Percentiles rank a stretch among this genome's conserved stretches.
These are phyloP conservation scores for Aspergillus carlsbadensis DNA, from an alignment of 495 filamentous ascomycete species.

Conservation along the genomic window DNA sequence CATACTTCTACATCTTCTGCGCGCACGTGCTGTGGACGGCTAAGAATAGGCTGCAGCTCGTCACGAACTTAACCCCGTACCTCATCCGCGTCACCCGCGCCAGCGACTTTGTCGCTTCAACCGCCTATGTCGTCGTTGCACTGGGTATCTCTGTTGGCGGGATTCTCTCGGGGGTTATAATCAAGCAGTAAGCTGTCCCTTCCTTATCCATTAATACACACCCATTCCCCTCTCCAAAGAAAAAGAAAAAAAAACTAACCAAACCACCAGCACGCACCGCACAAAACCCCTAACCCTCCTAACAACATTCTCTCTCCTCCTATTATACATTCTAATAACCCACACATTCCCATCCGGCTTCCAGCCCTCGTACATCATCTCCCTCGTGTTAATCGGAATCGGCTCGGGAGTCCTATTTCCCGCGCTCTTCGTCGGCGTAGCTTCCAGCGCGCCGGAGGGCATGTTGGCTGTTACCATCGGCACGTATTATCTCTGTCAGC, in stretches of 20 bases:
- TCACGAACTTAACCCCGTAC: constrained; percentile 22
- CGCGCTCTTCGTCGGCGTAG: constrained; percentile 34
- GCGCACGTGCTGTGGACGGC: too few relatives aligned
- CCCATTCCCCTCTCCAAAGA: too few relatives aligned
- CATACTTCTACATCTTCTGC: too few relatives aligned
- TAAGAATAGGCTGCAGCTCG: too few relatives aligned
- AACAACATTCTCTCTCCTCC: constrained; percentile 12
- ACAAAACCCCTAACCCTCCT: constrained; percentile 26
- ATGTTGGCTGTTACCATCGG: constrained; percentile 26
- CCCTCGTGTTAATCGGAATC: constrained; percentile 23
- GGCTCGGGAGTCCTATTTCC: constrained; percentile 28
- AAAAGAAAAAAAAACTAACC: neutral
- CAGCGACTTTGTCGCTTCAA: constrained; percentile 18
- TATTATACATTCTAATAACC: constrained; percentile 23
- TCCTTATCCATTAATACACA: too few relatives aligned
- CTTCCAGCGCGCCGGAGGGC: constrained; percentile 20
- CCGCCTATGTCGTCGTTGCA: constrained; percentile 6
- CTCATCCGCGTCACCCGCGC: constrained; percentile 25
- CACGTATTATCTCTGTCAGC: constrained; percentile 35
- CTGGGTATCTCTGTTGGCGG: constrained; percentile 25
- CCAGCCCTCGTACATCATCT: constrained; percentile 20
- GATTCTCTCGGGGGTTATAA: constrained; percentile 23
- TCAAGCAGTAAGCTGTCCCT: constrained; percentile 25
- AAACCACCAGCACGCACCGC: constrained; percentile 21
- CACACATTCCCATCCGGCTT: constrained; percentile 28